A percentile compares a stretch with the other conserved stretches of the same genome.
Evolutionary conservation across 1,284 basidiomycete genomes (phyloP).

Genomic region (Sphagnurus paluster): DNA sequence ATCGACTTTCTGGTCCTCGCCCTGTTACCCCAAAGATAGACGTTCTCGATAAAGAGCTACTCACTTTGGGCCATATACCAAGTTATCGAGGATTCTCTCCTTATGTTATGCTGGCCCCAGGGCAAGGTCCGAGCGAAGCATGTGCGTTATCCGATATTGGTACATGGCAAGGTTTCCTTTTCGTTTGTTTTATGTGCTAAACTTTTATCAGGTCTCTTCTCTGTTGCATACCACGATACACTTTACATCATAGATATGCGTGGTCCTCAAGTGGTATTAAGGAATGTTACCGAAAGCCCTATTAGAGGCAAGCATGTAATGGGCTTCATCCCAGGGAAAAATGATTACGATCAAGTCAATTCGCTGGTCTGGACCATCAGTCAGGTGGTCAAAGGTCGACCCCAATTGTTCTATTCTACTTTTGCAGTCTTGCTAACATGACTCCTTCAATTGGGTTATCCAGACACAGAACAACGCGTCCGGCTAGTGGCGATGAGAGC

Average conservation of each 20-base stretch:
- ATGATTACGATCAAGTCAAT: constrained; percentile 43
- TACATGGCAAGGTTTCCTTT: constrained; percentile 25
- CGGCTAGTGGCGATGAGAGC: constrained; percentile 62
- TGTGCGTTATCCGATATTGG: constrained; percentile 72
- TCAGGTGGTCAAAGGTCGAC: constrained; percentile 49
- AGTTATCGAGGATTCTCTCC: constrained; percentile 52
- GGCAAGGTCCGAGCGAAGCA: constrained; percentile 49
- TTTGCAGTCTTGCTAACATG: too few species aligned
- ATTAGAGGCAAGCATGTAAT: constrained; percentile 34
- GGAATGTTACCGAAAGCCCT: constrained; percentile 26
- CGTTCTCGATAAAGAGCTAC: constrained; percentile 44
- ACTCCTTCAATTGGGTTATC: background rate
- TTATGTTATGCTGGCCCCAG: constrained; percentile 57
- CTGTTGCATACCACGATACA: constrained; percentile 62
- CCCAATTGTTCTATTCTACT: background rate
- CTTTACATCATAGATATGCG: constrained; percentile 72
- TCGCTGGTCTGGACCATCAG: constrained; percentile 70
- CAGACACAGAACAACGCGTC: constrained; percentile 54
- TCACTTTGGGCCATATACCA: constrained; percentile 47
- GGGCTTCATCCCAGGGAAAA: constrained; percentile 26
- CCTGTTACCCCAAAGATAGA: constrained; percentile 23
- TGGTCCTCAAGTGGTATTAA: constrained; percentile 62
- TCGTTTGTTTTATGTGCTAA: background rate
- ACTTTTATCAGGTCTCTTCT: constrained; percentile 63
- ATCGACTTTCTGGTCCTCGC: constrained; percentile 43